These are phyloP conservation scores for Pochonia chlamydosporia DNA, from an alignment of 2,329 filamentous ascomycete species.

Conservation along the genomic window DNA sequence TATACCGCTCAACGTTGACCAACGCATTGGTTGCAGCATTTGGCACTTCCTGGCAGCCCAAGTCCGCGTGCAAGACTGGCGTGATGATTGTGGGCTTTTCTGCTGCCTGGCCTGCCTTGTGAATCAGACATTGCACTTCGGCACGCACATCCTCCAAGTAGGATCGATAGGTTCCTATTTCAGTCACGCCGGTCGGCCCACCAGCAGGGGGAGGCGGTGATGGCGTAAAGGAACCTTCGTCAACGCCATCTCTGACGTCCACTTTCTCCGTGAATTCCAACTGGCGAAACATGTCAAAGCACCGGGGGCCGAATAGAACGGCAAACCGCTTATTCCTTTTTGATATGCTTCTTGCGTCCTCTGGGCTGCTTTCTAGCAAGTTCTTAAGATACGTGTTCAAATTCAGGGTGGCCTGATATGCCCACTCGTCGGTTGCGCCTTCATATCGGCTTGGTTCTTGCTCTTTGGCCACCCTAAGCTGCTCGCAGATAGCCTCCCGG, in stretches of 20 bases:
- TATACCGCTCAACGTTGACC: constrained; percentile 27
- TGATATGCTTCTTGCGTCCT: constrained; percentile 40
- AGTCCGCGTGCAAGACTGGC: constrained; percentile 23
- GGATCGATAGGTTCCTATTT: constrained; percentile 36
- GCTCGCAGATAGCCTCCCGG: constrained; percentile 33
- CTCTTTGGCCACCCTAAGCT: constrained; percentile 32
- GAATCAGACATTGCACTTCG: constrained; percentile 40
- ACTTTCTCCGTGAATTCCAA: constrained; percentile 42
- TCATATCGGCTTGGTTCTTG: constrained; percentile 44
- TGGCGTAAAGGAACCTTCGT: constrained; percentile 31
- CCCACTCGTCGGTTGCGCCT: constrained; percentile 34
- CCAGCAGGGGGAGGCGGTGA: constrained; percentile 25
- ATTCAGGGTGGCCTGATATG: constrained; percentile 34
- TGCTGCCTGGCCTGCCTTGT: constrained; percentile 24
- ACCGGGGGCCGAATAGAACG: constrained; percentile 46
- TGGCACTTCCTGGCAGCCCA: constrained; percentile 25
- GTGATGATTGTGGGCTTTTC: constrained; percentile 25
- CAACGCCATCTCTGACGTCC: constrained; percentile 31
- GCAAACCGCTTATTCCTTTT: constrained; percentile 52
- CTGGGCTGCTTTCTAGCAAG: constrained; percentile 31
- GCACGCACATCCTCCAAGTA: constrained; percentile 44
- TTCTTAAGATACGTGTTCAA: constrained; percentile 48
- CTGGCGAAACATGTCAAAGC: constrained; percentile 41
- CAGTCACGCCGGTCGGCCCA: constrained; percentile 28
- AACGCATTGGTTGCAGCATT: constrained; percentile 20